These are phyloP conservation scores for Candida awuae DNA, from an alignment of 805 yeast species.

Conservation along the genomic window DNA sequence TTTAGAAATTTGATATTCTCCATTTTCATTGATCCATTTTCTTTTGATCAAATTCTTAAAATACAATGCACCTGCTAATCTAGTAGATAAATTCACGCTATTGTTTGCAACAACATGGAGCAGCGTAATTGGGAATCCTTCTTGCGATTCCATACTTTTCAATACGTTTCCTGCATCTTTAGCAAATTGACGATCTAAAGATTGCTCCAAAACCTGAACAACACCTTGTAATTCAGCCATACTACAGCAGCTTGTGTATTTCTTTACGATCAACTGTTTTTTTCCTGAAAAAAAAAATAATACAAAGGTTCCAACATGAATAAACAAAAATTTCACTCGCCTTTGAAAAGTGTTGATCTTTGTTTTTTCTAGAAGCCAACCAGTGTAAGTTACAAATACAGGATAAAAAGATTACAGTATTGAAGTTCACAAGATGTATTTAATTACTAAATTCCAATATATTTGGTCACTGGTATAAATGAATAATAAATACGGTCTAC, in stretches of 20 bases:
- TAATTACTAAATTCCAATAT: no score
- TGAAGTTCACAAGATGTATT: no score
- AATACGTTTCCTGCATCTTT: constrained; percentile 61
- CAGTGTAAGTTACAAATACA: no score
- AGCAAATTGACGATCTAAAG: constrained; percentile 56
- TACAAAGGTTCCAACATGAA: no score
- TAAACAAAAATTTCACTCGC: no score
- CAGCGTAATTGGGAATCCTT: constrained; percentile 70
- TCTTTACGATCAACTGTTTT: no score
- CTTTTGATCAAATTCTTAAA: constrained; percentile 82
- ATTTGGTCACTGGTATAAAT: background rate
- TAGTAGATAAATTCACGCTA: constrained; percentile 43
- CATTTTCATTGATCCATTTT: constrained; percentile 87
- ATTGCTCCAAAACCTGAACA: constrained; percentile 49
- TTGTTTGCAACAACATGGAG: constrained; percentile 69
- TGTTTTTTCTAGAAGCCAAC: no score
- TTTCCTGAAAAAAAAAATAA: background rate
- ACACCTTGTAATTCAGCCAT: constrained; percentile 45
- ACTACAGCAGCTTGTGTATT: no score
- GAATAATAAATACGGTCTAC: background rate
- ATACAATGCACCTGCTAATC: constrained; percentile 84
- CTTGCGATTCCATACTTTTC: constrained; percentile 50
- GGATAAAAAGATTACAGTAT: no score
- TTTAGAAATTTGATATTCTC: constrained; percentile 54
- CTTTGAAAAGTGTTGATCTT: no score